A percentile compares a stretch with the other conserved stretches of the same genome.
Evolutionary conservation across 768 basidiomycete genomes (phyloP).

Genomic region (Leccinum olivaceopallidum): DNA sequence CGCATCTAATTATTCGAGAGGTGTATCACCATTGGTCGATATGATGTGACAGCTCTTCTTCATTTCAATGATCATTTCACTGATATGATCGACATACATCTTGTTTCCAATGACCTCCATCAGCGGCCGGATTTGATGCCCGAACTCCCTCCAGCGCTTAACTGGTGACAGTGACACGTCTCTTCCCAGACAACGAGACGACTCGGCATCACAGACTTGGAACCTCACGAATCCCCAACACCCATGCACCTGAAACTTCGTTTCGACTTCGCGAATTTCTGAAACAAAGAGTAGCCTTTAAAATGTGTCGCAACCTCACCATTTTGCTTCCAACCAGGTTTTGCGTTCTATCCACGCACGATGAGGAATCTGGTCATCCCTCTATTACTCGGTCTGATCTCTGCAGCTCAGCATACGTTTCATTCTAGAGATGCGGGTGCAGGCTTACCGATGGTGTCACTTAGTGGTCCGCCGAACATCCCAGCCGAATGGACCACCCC

Average conservation of each 20-base stretch:
- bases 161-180: background rate
- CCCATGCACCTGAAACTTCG: no score
- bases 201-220: background rate
- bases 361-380: conserved; percentile 11
- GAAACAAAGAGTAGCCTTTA: no score
- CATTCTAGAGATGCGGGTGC: background rate
- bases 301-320: no score
- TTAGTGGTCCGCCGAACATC: conserved; percentile 42
- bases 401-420: conserved; percentile 14
- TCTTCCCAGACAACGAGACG: background rate
- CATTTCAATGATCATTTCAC: background rate
- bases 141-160: no score
- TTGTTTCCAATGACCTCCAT: background rate
- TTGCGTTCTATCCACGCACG: background rate
- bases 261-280: no score
- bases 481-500: conserved; percentile 45
- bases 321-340: background rate
- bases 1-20: no score
- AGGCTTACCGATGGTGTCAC: conserved; percentile 28
- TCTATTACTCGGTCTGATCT: conserved; percentile 4
- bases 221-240: no score
- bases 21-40: no score
- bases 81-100: background rate
- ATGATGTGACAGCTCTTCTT: no score
- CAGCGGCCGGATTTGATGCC: background rate